A percentile compares a stretch with the other conserved stretches of the same genome.
These are phyloP conservation scores for Beauveria pseudobassiana DNA, from an alignment of 2,329 filamentous ascomycete species.

Conservation along the genomic window DNA sequence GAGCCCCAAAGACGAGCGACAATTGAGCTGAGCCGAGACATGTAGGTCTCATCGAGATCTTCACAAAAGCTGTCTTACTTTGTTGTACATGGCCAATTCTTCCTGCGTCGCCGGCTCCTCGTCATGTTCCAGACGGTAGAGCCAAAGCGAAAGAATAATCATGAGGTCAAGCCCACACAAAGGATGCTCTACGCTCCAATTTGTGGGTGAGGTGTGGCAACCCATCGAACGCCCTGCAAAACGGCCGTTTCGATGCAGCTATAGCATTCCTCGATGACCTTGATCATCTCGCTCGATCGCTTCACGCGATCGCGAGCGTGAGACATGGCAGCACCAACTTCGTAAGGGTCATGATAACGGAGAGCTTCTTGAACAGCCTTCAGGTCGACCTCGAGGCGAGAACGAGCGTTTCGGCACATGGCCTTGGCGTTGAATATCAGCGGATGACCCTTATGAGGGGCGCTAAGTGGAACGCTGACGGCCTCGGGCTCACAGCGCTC, in stretches of 20 bases:
- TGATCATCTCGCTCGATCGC: slow-evolving; percentile 94
- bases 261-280: slow-evolving; percentile 96
- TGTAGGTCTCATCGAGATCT: slow-evolving; percentile 75
- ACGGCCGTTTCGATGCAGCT: slow-evolving; percentile 96
- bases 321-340: slow-evolving; percentile 95
- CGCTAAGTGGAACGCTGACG: slow-evolving; percentile 80
- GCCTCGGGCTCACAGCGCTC: slow-evolving; percentile 88
- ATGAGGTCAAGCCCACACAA: slow-evolving; percentile 95
- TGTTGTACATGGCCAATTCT: slow-evolving; percentile 85
- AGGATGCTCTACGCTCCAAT: slow-evolving; percentile 98
- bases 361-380: slow-evolving; percentile 95
- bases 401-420: slow-evolving; percentile 88
- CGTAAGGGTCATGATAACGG: slow-evolving; percentile 93
- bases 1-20: slow-evolving; percentile 94
- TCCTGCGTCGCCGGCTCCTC: slow-evolving; percentile 82
- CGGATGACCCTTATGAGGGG: slow-evolving; percentile 91
- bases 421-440: slow-evolving; percentile 98
- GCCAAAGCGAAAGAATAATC: slow-evolving; percentile 95
- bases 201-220: slow-evolving; percentile 94
- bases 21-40: slow-evolving; percentile 83
- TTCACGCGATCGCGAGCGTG: slow-evolving; percentile 89
- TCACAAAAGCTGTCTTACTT: slow-evolving; percentile 81
- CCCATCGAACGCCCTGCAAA: slow-evolving; percentile 91
- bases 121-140: slow-evolving; percentile 98
- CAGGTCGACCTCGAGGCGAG: slow-evolving; percentile 86